A percentile compares a stretch with the other conserved stretches of the same genome.
Conservation (phyloP, 164 flowering plant species). For the Chloranthus sessilifolius region DNA sequence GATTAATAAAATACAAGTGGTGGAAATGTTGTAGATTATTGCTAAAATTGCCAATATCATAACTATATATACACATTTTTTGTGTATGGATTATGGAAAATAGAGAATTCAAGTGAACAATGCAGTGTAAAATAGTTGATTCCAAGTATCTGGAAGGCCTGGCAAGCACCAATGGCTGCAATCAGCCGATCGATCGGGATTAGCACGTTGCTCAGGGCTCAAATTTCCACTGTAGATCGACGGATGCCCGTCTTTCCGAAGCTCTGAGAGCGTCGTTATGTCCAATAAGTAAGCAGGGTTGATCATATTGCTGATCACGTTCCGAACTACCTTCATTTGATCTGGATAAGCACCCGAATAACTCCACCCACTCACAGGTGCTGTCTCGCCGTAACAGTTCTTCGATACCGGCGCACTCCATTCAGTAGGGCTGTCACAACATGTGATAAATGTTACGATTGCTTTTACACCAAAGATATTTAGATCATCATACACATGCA, state of each 20-base stretch:
- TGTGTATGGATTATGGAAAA: no score
- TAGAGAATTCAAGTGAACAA: slow-evolving; percentile 51
- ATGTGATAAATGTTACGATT: no score
- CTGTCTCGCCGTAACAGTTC: slow-evolving; percentile 79
- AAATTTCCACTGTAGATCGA: slow-evolving; percentile 77
- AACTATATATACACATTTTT: no score
- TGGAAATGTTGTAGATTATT: no score
- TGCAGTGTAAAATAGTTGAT: slow-evolving; percentile 66
- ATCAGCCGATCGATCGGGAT: slow-evolving; percentile 65
- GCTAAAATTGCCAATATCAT: no score
- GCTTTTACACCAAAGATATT: no score
- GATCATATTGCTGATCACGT: slow-evolving; percentile 46
- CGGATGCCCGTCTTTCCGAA: slow-evolving; percentile 90
- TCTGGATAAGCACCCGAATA: slow-evolving; percentile 52
- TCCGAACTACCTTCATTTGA: slow-evolving; percentile 60
- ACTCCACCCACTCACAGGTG: slow-evolving; percentile 41
- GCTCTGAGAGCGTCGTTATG: slow-evolving; percentile 67
- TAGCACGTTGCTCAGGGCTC: slow-evolving; percentile 55
- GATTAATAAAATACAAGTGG: no score
- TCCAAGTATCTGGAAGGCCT: slow-evolving; percentile 97
- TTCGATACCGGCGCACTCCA: slow-evolving; percentile 45
- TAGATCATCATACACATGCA: no score
- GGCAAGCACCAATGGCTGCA: slow-evolving; percentile 99
- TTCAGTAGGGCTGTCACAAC: slow-evolving; percentile 77
- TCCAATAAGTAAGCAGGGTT: slow-evolving; percentile 58